Evolutionary conservation across 345 rosid species (phyloP).

Genomic region (Euphorbia peplus): DNA sequence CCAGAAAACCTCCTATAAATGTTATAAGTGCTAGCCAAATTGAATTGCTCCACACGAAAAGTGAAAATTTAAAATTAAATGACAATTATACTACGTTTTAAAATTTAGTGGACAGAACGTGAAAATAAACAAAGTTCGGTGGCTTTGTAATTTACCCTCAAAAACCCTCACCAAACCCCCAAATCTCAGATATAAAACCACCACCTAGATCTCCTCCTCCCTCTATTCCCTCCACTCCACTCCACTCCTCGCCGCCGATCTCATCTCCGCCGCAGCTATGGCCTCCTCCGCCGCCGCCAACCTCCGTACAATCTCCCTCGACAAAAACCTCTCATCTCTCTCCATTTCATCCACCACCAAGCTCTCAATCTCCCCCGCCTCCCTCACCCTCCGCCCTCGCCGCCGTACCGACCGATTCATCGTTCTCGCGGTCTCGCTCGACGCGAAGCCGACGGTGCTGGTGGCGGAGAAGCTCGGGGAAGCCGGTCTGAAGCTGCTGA

Average conservation of each 20-base stretch:
- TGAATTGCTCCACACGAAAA: too few relatives aligned
- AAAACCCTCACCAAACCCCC: slow-evolving; percentile 26
- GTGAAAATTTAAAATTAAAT: too few relatives aligned
- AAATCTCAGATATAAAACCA: background rate
- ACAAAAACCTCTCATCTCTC: background rate
- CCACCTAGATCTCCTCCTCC: slow-evolving; percentile 1
- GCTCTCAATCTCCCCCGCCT: background rate
- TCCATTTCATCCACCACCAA: slow-evolving; percentile 7
- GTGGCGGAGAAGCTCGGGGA: slow-evolving; percentile 27
- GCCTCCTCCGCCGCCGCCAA: slow-evolving; percentile 12
- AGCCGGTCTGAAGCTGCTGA: slow-evolving; percentile 9
- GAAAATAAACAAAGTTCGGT: too few relatives aligned
- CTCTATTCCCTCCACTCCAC: too few relatives aligned
- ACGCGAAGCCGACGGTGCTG: slow-evolving; percentile 20
- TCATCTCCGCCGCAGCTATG: background rate
- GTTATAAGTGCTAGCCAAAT: too few relatives aligned
- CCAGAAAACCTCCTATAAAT: too few relatives aligned
- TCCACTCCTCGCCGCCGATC: background rate
- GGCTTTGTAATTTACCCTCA: too few relatives aligned
- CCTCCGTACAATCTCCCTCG: slow-evolving; percentile 1
- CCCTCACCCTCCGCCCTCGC: background rate
- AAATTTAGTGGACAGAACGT: too few relatives aligned
- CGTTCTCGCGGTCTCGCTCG: slow-evolving; percentile 12
- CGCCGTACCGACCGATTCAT: slow-evolving; percentile 16
- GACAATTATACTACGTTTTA: too few relatives aligned